These are phyloP conservation scores for Digitaria exilis DNA, from an alignment of 202 grass and related monocot species.

Conservation along the genomic window DNA sequence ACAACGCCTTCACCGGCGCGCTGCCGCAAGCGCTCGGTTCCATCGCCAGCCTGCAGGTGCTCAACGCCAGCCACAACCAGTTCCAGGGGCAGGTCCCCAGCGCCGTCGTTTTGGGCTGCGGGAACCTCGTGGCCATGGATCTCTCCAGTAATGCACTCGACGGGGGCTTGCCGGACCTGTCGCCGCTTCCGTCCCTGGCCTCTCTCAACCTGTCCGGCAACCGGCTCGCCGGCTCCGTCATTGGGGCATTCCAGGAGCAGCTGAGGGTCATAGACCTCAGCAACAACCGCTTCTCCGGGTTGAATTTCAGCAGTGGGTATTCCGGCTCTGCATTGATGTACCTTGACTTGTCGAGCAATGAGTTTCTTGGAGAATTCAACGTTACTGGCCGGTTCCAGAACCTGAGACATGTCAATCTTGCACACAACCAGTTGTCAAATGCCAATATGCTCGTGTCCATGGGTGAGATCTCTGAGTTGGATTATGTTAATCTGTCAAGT, in stretches of 20 bases:
- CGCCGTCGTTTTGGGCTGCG: slow-evolving; percentile 44
- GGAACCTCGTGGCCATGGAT: slow-evolving; percentile 57
- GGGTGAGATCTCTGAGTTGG: slow-evolving; percentile 53
- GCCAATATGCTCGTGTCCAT: slow-evolving; percentile 47
- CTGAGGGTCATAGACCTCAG: slow-evolving; percentile 78
- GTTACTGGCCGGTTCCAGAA: slow-evolving; percentile 27
- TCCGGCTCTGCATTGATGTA: slow-evolving; percentile 61
- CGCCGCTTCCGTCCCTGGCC: slow-evolving; percentile 55
- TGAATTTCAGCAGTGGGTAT: slow-evolving; percentile 61
- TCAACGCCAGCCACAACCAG: slow-evolving; percentile 63
- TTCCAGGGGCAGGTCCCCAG: slow-evolving; percentile 56
- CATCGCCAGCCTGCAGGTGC: slow-evolving; percentile 47
- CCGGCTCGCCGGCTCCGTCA: slow-evolving; percentile 42
- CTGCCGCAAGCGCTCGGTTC: slow-evolving; percentile 64
- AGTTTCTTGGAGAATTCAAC: slow-evolving; percentile 61
- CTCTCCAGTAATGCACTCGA: slow-evolving; percentile 69
- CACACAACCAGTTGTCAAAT: slow-evolving; percentile 66
- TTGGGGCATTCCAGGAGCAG: slow-evolving; percentile 53
- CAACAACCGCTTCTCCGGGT: slow-evolving; percentile 74
- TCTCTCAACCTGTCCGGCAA: slow-evolving; percentile 89
- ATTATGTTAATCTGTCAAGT: slow-evolving; percentile 92
- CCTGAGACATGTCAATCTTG: slow-evolving; percentile 86
- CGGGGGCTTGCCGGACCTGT: slow-evolving; percentile 64
- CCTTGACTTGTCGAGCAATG: slow-evolving; percentile 87
- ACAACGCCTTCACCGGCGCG: slow-evolving; percentile 67